These are phyloP conservation scores for Fusarium redolens DNA, from an alignment of 2,329 filamentous ascomycete genomes.

Conservation along the genomic window DNA sequence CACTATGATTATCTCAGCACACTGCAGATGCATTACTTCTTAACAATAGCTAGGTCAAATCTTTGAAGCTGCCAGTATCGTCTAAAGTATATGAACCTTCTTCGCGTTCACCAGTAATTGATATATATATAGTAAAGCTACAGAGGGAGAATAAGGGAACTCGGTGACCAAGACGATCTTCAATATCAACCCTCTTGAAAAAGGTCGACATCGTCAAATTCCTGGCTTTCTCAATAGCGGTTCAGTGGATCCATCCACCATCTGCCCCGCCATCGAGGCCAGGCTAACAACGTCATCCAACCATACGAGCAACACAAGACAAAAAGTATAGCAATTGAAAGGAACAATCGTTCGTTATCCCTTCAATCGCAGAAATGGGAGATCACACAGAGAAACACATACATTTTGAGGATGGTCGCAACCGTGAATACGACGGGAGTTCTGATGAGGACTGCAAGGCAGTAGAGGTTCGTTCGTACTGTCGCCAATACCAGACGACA, in stretches of 20 bases:
- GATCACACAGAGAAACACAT: conserved; percentile 38
- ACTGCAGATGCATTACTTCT: not conserved
- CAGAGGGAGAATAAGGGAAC: too few species aligned
- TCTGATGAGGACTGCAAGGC: conserved; percentile 61
- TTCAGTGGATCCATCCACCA: conserved; percentile 17
- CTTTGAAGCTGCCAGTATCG: too few species aligned
- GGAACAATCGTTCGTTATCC: not conserved
- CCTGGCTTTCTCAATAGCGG: not conserved
- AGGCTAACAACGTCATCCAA: conserved; percentile 31
- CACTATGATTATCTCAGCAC: not conserved
- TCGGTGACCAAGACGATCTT: not conserved
- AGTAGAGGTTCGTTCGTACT: conserved; percentile 59
- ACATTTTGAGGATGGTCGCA: conserved; percentile 50
- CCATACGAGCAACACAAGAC: conserved; percentile 14
- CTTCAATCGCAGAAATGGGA: conserved; percentile 24
- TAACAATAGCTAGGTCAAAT: not conserved
- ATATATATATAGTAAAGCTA: not conserved
- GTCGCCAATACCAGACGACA: not conserved
- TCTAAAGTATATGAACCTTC: not conserved
- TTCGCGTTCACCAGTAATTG: not conserved
- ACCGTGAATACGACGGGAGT: conserved; percentile 56
- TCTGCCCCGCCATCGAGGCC: conserved; percentile 31
- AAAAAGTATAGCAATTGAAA: conserved; percentile 5
- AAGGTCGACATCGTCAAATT: not conserved
- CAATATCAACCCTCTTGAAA: not conserved